Evolutionary conservation across 2,329 filamentous ascomycete genomes (phyloP).

Genomic region (Seiridium cupressi): DNA sequence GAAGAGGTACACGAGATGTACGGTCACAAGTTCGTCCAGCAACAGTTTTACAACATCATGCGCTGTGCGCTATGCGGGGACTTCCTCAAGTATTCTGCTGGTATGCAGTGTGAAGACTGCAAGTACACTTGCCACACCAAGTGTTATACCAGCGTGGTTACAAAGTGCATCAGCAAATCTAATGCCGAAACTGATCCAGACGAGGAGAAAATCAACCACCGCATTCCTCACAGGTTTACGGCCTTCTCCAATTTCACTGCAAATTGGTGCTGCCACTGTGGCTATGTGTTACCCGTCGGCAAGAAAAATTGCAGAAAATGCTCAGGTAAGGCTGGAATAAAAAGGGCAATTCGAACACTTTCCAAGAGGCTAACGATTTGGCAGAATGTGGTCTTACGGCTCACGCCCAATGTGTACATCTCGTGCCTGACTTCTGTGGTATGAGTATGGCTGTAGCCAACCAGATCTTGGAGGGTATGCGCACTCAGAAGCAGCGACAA

Average conservation of each 20-base stretch:
- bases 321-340: slow-evolving; percentile 57
- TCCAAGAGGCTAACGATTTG: slow-evolving; percentile 23
- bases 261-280: slow-evolving; percentile 99
- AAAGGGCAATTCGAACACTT: neutral
- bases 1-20: slow-evolving; percentile 99
- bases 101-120: slow-evolving; percentile 99
- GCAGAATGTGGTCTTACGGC: slow-evolving; percentile 88
- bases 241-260: slow-evolving; percentile 97
- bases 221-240: slow-evolving; percentile 95
- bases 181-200: slow-evolving; percentile 98
- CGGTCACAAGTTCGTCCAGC: slow-evolving; percentile 97
- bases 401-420: slow-evolving; percentile 86
- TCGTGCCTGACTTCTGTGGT: slow-evolving; percentile 97
- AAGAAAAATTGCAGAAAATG: slow-evolving; percentile 95
- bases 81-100: slow-evolving; percentile 96
- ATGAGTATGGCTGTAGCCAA: slow-evolving; percentile 99
- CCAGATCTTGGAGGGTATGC: slow-evolving; percentile 84
- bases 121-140: slow-evolving; percentile 99
- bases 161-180: slow-evolving; percentile 99
- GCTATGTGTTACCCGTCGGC: slow-evolving; percentile 91
- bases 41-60: slow-evolving; percentile 99
- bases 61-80: slow-evolving; percentile 96
- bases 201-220: slow-evolving; percentile 99
- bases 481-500: slow-evolving; percentile 72
- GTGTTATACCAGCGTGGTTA: slow-evolving; percentile 94